Evolutionary conservation across 23 red algal genomes (phyloP).

Genomic region (Gracilaria gracilis): DNA sequence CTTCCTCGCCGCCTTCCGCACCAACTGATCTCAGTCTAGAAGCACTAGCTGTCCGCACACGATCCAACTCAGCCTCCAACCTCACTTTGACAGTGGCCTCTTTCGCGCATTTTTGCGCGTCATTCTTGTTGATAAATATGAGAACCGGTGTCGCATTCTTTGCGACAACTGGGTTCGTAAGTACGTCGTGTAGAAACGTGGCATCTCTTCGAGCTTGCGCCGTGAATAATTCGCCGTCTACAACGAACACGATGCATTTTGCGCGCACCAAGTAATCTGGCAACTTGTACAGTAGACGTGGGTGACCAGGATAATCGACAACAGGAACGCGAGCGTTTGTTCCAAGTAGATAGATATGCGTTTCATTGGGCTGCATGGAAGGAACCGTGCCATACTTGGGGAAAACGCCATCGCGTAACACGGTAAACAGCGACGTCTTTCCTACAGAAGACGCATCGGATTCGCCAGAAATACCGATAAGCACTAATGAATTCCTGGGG

Average conservation of each 20-base stretch:
- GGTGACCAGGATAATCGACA: constrained; percentile 65
- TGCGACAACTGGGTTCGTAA: constrained; percentile 43
- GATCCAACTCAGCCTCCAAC: constrained; percentile 63
- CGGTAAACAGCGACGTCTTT: constrained; percentile 59
- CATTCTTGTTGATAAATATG: constrained; percentile 62
- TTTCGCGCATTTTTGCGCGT: constrained; percentile 41
- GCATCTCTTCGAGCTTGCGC: constrained; percentile 66
- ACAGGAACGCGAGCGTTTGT: constrained; percentile 14
- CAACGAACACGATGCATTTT: constrained; percentile 62
- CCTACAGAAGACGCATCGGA: constrained; percentile 55
- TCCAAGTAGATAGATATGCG: constrained; percentile 8
- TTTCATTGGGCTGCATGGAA: constrained; percentile 59
- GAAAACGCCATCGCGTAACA: constrained; percentile 45
- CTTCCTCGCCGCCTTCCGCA: constrained; percentile 8
- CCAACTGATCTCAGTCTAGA: constrained; percentile 40
- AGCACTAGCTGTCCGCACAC: constrained; percentile 37
- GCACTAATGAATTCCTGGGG: constrained; percentile 7
- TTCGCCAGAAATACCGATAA: constrained; percentile 70
- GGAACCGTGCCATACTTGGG: constrained; percentile 72
- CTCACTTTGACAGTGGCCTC: constrained; percentile 48
- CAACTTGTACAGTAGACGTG: constrained; percentile 42
- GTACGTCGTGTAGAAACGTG: constrained; percentile 41
- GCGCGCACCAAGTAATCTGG: constrained; percentile 18
- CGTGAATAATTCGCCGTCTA: constrained; percentile 53
- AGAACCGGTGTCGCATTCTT: constrained; percentile 54